Percentiles rank a stretch among this genome's conserved stretches.
Conservation (phyloP, 345 rosid genomes). For the Hibiscus tridactylites region DNA sequence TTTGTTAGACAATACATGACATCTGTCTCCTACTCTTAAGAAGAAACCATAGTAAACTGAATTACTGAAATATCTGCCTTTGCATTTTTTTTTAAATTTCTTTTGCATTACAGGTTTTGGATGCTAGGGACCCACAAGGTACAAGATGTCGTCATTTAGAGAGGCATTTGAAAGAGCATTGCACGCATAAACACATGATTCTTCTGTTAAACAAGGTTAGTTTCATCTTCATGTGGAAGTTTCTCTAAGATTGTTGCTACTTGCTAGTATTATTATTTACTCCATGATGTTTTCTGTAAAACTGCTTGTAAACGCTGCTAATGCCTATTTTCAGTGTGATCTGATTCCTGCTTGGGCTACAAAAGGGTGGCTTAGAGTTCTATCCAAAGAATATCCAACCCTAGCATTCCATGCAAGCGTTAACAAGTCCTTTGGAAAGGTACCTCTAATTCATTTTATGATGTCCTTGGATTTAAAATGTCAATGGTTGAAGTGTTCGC, state of each 20-base stretch:
- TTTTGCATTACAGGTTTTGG: constrained; percentile 59
- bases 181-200: constrained; percentile 85
- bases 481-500: neutral
- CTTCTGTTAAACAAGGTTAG: constrained; percentile 83
- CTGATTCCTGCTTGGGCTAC: constrained; percentile 97
- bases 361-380: constrained; percentile 77
- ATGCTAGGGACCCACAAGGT: constrained; percentile 94
- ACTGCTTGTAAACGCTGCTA: constrained; percentile 2
- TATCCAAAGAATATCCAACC: constrained; percentile 91
- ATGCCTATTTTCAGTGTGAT: constrained; percentile 53
- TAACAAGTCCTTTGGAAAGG: constrained; percentile 93
- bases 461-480: neutral
- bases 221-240: neutral
- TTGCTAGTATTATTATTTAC: neutral
- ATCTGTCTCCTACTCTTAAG: neutral
- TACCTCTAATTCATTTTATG: constrained; percentile 14
- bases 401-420: constrained; percentile 95
- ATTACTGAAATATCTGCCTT: neutral
- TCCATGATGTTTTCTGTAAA: neutral
- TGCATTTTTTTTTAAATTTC: neutral
- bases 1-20: neutral
- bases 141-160: constrained; percentile 88
- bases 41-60: neutral
- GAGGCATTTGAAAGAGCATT: constrained; percentile 83
- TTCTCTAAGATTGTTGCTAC: neutral